phyloP scores from a whole-genome alignment of 148 eudicot species.

The Persicaria tinctoria region DNA sequence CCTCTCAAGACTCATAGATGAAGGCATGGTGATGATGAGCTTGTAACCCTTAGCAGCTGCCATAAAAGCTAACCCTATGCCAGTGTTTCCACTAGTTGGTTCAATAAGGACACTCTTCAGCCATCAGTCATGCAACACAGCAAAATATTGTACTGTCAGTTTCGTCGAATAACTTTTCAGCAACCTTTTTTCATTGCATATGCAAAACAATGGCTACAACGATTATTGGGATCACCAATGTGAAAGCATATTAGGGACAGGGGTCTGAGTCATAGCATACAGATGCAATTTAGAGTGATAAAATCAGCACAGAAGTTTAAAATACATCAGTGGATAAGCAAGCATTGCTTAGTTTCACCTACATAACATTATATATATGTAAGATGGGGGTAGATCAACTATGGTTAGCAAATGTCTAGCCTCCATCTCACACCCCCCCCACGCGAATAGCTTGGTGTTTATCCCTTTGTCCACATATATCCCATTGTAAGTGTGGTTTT shows the following conservation, averaged over 20 bases:
- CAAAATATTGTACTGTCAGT: background rate
- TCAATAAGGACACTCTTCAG: slow-evolving; percentile 23
- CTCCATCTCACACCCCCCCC: no score
- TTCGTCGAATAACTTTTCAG: slow-evolving; percentile 9
- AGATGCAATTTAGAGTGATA: background rate
- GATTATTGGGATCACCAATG: background rate
- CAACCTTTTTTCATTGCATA: background rate
- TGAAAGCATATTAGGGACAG: background rate
- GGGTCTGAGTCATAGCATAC: background rate
- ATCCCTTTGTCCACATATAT: no score
- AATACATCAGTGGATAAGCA: background rate
- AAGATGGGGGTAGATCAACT: no score
- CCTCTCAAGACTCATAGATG: slow-evolving; percentile 33
- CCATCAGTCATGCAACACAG: background rate
- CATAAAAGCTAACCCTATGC: slow-evolving; percentile 29
- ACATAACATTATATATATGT: background rate
- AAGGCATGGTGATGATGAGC: slow-evolving; percentile 29
- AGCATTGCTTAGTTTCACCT: background rate
- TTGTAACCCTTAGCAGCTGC: slow-evolving; percentile 31
- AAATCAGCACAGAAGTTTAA: background rate
- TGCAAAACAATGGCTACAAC: background rate
- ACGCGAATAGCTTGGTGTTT: no score
- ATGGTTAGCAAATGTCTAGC: no score
- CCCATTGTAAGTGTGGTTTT: no score
- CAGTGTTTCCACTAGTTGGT: slow-evolving; percentile 31